These are phyloP conservation scores for Cyclospora cayetanensis DNA, from an alignment of 169 alveolate species.

Conservation along the genomic window DNA sequence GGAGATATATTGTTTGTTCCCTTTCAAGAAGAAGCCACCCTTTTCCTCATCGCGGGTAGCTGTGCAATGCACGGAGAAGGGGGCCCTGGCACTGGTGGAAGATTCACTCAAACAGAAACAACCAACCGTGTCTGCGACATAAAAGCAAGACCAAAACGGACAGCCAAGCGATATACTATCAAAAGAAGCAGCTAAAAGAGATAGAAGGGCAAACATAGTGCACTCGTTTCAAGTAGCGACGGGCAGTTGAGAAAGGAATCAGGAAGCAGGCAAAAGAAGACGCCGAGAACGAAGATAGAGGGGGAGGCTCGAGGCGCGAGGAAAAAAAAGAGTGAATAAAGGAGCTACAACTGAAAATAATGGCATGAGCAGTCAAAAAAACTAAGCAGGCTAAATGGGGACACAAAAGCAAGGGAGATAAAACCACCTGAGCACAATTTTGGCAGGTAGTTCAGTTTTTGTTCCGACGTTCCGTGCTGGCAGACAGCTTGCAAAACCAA, in stretches of 20 bases:
- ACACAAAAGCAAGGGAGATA: no score
- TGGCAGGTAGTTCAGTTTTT: conserved; percentile 57
- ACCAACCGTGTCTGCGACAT: conserved; percentile 68
- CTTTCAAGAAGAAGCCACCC: not conserved
- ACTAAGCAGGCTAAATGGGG: no score
- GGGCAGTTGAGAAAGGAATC: not conserved
- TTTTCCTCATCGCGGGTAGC: conserved; percentile 42
- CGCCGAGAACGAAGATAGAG: not conserved
- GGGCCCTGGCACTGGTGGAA: conserved; percentile 52
- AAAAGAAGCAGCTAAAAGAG: no score
- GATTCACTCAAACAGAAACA: conserved; percentile 65
- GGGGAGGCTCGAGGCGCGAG: no score
- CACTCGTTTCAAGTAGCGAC: not conserved
- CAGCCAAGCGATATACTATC: not conserved
- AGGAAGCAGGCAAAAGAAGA: not conserved
- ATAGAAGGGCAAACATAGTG: not conserved
- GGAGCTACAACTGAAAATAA: no score
- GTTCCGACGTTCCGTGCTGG: conserved; percentile 61
- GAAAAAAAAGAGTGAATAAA: no score
- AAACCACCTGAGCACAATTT: conserved; percentile 47
- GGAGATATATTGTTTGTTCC: conserved; percentile 62
- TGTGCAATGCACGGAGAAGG: conserved; percentile 49
- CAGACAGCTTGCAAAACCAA: conserved; percentile 44
- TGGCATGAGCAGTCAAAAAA: no score
- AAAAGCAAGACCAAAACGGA: not conserved